Evolutionary conservation across 2,329 filamentous ascomycete species (phyloP).

Genomic region (Pseudopyricularia javanii): DNA sequence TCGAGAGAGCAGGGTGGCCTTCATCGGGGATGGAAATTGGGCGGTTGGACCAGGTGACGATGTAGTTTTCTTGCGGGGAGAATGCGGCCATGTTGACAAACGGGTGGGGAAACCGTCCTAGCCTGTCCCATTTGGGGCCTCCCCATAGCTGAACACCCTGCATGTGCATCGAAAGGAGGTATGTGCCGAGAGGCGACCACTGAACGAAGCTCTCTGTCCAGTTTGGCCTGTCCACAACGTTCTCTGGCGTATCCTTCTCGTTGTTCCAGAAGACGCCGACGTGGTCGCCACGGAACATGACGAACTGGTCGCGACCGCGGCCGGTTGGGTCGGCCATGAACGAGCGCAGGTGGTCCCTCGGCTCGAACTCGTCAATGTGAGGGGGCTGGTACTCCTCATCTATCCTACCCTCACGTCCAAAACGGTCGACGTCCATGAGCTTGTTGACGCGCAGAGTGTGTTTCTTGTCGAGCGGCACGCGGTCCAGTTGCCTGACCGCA

Average conservation of each 20-base stretch:
- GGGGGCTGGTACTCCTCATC: conserved; percentile 83
- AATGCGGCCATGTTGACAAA: conserved; percentile 95
- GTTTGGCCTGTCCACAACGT: conserved; percentile 79
- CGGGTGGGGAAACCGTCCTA: conserved; percentile 88
- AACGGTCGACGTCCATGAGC: conserved; percentile 93
- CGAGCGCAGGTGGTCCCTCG: conserved; percentile 90
- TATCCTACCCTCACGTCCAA: conserved; percentile 83
- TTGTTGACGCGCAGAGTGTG: conserved; percentile 96
- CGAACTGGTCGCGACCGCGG: conserved; percentile 87
- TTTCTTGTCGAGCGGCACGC: conserved; percentile 85
- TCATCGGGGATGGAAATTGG: conserved; percentile 86
- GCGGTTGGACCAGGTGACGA: conserved; percentile 93
- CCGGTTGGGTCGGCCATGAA: conserved; percentile 73
- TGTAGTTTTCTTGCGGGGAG: conserved; percentile 82
- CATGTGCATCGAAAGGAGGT: conserved; percentile 83
- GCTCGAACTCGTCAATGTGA: conserved; percentile 69
- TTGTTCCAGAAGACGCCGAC: conserved; percentile 98
- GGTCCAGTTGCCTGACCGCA: conserved; percentile 79
- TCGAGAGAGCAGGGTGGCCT: conserved; percentile 67
- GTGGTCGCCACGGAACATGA: conserved; percentile 82
- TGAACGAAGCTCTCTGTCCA: conserved; percentile 98
- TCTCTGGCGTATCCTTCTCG: conserved; percentile 81
- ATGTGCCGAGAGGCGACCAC: conserved; percentile 94
- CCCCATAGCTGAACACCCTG: conserved; percentile 98
- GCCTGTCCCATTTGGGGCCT: conserved; percentile 75